Conservation (phyloP, 2,329 filamentous ascomycete genomes). For the Ophiobolus disseminans region DNA sequence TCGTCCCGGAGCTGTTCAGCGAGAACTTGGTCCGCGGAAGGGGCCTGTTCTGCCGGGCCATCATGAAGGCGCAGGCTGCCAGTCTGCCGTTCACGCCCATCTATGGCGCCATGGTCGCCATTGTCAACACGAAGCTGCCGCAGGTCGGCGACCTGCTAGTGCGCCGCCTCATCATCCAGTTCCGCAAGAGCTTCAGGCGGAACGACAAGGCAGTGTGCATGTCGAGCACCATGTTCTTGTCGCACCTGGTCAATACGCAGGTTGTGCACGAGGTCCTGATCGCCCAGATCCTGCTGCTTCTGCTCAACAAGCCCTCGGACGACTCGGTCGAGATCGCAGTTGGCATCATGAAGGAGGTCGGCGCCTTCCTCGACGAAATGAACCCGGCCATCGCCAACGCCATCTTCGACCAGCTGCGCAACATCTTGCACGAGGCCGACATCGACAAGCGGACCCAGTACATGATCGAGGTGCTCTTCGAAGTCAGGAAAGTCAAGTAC, state of each 20-base stretch:
- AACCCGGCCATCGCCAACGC: constrained; percentile 83
- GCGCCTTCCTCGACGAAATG: constrained; percentile 95
- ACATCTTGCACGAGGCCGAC: constrained; percentile 92
- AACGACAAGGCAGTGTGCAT: constrained; percentile 97
- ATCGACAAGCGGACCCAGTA: constrained; percentile 99
- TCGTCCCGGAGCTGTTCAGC: constrained; percentile 92
- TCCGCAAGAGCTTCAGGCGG: constrained; percentile 92
- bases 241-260: constrained; percentile 94
- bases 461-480: constrained; percentile 97
- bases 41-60: constrained; percentile 90
- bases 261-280: constrained; percentile 93
- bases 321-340: constrained; percentile 98
- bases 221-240: constrained; percentile 91
- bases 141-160: constrained; percentile 91
- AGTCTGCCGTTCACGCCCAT: constrained; percentile 96
- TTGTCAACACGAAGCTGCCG: constrained; percentile 96
- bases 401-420: constrained; percentile 95
- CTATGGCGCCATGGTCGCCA: constrained; percentile 92
- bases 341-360: constrained; percentile 88
- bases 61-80: constrained; percentile 98
- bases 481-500: constrained; percentile 94
- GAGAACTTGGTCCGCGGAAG: constrained; percentile 93
- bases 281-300: constrained; percentile 88
- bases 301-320: constrained; percentile 94
- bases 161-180: constrained; percentile 85